Base-by-base conservation (phyloP, 2,329 filamentous ascomycete genomes). In the Colletotrichum gigasporum region DNA sequence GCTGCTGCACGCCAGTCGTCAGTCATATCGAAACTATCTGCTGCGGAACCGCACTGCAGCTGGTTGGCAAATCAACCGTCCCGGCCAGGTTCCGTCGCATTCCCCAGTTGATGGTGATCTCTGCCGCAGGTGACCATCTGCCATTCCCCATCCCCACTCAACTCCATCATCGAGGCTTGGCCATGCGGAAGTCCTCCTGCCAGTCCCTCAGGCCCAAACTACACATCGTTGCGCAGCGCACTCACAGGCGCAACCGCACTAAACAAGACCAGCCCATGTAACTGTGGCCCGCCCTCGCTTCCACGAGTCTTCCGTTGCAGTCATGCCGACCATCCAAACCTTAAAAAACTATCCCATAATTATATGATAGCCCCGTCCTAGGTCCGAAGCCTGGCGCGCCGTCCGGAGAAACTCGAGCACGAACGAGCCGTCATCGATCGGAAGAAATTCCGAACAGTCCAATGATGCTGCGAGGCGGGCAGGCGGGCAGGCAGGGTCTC, bases 271-370 rank as follows among this genome's bases (percentile, higher is more conserved):
- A 22, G 24, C 18, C 48, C 32, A 60, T 44, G 37, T 45, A 50
- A 51, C 53, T 28, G 16, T 37, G 59, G 35, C 34, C 52, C 53
- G 53, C 59, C 35, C 34, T 57, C 59, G 28, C 45, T 63, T 34
- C 44, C 34, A 28, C 14, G 10, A 42, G 35, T 34, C 28, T 57
- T 16, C 22, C 34, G 16, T 47, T 35, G 22, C 52, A 50, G n/a
- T n/a, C 24, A 30, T 44, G n/a, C n/a, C 30, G 53, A 58, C 35
- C 35, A 44, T 52, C n/a, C 35, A 44, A 59, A 51, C 56, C 45
- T 52, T 26, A 51, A 50, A 51, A 50, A 50, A 28, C 12, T 20
- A 12, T 39, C 34, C 35, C 50, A n/a, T 53, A 10, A 2, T 18
- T 32, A 11, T 34, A 20, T 10, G 44, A 51, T 41, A 30, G 16